phyloP scores from a whole-genome alignment of 2,329 filamentous ascomycete species.

The Monilinia aucupariae region DNA sequence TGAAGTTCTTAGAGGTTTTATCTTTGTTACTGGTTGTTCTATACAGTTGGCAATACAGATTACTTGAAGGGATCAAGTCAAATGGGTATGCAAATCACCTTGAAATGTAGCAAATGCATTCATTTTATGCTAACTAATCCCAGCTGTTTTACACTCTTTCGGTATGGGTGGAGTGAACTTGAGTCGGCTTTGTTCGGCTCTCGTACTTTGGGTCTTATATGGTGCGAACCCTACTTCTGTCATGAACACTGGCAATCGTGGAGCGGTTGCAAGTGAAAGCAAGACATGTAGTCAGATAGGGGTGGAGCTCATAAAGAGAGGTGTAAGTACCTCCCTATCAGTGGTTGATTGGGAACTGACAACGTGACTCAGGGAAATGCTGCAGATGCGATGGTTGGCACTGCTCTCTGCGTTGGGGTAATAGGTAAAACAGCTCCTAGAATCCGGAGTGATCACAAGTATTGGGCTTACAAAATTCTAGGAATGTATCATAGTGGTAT shows the following conservation, averaged over 20 bases:
- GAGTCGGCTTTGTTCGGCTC: not conserved
- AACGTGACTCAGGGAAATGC: conserved; percentile 54
- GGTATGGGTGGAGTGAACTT: not conserved
- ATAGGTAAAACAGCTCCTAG: conserved; percentile 44
- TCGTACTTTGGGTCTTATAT: not conserved
- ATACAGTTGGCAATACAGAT: not conserved
- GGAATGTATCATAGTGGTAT: conserved; percentile 77
- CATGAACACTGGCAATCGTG: conserved; percentile 24
- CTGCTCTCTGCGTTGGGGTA: conserved; percentile 69
- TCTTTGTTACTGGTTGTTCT: not conserved
- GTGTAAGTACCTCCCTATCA: conserved; percentile 35
- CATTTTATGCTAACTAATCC: not conserved
- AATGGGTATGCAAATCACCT: not conserved
- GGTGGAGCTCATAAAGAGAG: conserved; percentile 44
- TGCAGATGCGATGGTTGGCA: conserved; percentile 69
- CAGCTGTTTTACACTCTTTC: not conserved
- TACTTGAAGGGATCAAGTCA: not conserved
- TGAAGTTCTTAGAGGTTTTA: not conserved
- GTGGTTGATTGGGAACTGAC: conserved; percentile 17
- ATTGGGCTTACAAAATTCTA: conserved; percentile 25
- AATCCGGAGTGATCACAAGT: not conserved
- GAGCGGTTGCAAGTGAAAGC: conserved; percentile 50
- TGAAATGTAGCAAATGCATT: not conserved
- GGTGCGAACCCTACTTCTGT: not conserved
- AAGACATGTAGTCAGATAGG: conserved; percentile 48